Base-by-base conservation (phyloP, 805 yeast genomes). In the Candida nemodendra region DNA sequence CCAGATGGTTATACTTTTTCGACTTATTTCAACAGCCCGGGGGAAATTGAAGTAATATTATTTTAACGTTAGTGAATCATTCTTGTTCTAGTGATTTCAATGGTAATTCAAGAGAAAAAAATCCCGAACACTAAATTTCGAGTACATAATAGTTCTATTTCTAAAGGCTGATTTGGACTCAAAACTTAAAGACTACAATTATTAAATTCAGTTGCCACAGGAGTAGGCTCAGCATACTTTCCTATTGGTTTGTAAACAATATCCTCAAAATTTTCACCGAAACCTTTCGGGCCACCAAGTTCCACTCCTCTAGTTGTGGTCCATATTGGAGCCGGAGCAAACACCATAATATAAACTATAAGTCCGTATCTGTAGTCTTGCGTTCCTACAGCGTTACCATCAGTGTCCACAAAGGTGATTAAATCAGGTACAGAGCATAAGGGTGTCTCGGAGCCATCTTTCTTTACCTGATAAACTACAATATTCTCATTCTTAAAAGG, bases 131-230 rank as follows among this genome's bases (percentile, higher is more conserved):
- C n/a, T n/a, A n/a, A n/a, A n/a, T n/a, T n/a, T n/a, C n/a, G n/a
- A n/a, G n/a, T n/a, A n/a, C n/a, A n/a, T n/a, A n/a, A n/a, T n/a
- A n/a, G n/a, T n/a, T n/a, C n/a, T n/a, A n/a, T n/a, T n/a, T n/a
- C n/a, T n/a, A n/a, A n/a, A n/a, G n/a, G n/a, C n/a, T n/a, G n/a
- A n/a, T n/a, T n/a, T n/a, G n/a, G n/a, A n/a, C n/a, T n/a, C n/a
- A n/a, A n/a, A n/a, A n/a, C n/a, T n/a, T n/a, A n/a, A n/a, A n/a
- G n/a, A n/a, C n/a, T n/a, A n/a, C n/a, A n/a, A n/a, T n/a, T n/a
- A n/a, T n/a, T n/a, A 45, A 81, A 87, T 45, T 81, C 78, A 57
- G 74, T 77, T n/a, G 71, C 84, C 11, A 21, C 24, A 21, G 24
- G 11, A 21, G 11, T 21, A 8, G 24, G 7, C 11, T 7, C 9